Percentiles rank a stretch among this genome's conserved stretches.
These are phyloP conservation scores for Torulaspora franciscae DNA, from an alignment of 805 yeast species.

Conservation along the genomic window DNA sequence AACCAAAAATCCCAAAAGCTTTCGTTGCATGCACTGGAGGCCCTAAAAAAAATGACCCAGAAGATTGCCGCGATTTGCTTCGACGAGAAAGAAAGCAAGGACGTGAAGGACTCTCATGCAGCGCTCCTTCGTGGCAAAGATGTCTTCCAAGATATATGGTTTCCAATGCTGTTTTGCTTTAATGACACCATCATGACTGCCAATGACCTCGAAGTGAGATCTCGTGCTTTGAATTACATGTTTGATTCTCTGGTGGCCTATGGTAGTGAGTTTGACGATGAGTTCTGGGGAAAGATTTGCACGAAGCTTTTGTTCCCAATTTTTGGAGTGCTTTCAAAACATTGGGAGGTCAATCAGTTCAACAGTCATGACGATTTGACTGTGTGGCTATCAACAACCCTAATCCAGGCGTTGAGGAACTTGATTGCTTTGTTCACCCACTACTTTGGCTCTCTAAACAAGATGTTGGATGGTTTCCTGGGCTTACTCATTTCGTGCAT, in stretches of 20 bases:
- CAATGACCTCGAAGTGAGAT: slow-evolving; percentile 88
- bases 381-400: slow-evolving; percentile 94
- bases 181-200: slow-evolving; percentile 90
- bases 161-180: slow-evolving; percentile 79
- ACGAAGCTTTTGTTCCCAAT: slow-evolving; percentile 81
- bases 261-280: slow-evolving; percentile 69
- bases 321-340: slow-evolving; percentile 69
- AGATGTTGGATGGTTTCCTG: slow-evolving; percentile 73
- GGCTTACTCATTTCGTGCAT: slow-evolving; percentile 78
- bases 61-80: slow-evolving; percentile 49
- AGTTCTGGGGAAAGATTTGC: slow-evolving; percentile 81
- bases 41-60: slow-evolving; percentile 57
- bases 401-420: slow-evolving; percentile 89
- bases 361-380: slow-evolving; percentile 78
- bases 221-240: slow-evolving; percentile 75
- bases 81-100: slow-evolving; percentile 21
- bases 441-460: slow-evolving; percentile 71
- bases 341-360: slow-evolving; percentile 66
- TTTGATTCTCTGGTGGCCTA: slow-evolving; percentile 76
- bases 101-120: slow-evolving; percentile 21
- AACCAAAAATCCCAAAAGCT: slow-evolving; percentile 76
- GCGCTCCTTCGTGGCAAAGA: slow-evolving; percentile 37
- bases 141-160: slow-evolving; percentile 61
- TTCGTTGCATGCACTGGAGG: slow-evolving; percentile 75
- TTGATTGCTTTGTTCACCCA: slow-evolving; percentile 78